Evolutionary conservation across 2,329 filamentous ascomycete genomes (phyloP), one percentile per base, ranked within the genome.

Genomic region (Stagonosporopsis tanaceti): DNA sequence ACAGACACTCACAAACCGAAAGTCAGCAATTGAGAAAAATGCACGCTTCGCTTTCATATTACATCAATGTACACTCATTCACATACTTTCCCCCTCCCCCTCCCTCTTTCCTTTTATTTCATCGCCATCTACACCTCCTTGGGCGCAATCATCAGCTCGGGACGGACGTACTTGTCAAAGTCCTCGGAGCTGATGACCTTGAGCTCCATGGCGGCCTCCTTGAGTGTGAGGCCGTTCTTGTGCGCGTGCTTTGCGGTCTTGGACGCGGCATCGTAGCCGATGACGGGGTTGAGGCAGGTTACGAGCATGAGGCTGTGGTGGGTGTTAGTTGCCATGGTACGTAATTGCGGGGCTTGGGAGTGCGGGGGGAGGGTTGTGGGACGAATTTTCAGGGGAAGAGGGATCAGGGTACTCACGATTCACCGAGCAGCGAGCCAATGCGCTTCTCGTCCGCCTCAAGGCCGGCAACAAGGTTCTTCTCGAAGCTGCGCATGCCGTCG

Each of bases 171-270:
- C 67, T 87, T 84, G 79, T 97, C 93, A 75, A 98, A 98, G 75
- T 97, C 93, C 73, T 91, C 91, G 74, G 89, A 88, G 64, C 88
- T 94, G 66, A 98, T 82, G 42, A 93, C 94, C 68, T 97, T 86
- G 66, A 99, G 86, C 84, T 98, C 92, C 84, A 98, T 88, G 20
- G 95, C 94, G 72, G 90, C 94, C 81, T 96, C 82, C 85, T 97
- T 97, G 57, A 99, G 86, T 24, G 93, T 97, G 48, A 94, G 81
- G 32, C 93, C 93, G 87, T 98, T 98, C 87, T 97, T 97, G 84
- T 99, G 95, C 15, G 95, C 95, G 75, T 99, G 96, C 89, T 75
- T 75, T 1, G 72, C 72, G 8, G 68, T 70, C 62, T 75, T 75
- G 56, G 66, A 70, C 25, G 72, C 72, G 25, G 67, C 65, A 47